Conservation (phyloP, 1,284 basidiomycete species). For the Fomitiporia mediterranea region DNA sequence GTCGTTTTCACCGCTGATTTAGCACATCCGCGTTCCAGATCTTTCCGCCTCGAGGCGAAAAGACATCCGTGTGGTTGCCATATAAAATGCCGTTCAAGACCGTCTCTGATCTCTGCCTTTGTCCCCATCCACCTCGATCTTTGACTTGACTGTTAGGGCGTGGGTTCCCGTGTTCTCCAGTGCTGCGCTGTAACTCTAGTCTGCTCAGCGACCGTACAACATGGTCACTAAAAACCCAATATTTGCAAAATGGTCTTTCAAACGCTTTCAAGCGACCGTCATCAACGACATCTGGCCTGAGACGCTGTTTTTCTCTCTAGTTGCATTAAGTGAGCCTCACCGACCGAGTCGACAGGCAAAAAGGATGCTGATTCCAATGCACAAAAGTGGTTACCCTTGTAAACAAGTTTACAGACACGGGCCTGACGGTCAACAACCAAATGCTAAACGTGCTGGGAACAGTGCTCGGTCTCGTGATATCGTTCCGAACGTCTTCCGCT, state of each 20-base stretch:
- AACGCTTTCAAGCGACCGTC: slow-evolving; percentile 57
- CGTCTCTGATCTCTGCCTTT: neutral
- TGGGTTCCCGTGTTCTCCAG: neutral
- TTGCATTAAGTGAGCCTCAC: slow-evolving; percentile 47
- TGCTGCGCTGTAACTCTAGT: neutral
- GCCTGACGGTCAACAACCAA: slow-evolving; percentile 40
- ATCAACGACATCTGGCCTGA: slow-evolving; percentile 63
- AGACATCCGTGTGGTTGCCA: neutral
- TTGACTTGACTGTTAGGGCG: neutral
- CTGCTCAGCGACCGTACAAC: neutral
- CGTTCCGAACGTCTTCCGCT: slow-evolving; percentile 45
- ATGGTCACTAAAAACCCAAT: slow-evolving; percentile 31
- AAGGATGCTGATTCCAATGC: neutral
- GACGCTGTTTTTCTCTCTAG: slow-evolving; percentile 46
- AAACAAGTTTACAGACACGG: slow-evolving; percentile 38
- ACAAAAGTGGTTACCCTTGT: slow-evolving; percentile 50
- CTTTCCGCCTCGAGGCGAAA: neutral
- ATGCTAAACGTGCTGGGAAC: slow-evolving; percentile 41
- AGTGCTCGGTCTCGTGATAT: slow-evolving; percentile 38
- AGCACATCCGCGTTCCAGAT: neutral
- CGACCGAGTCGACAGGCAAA: neutral
- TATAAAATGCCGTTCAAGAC: neutral
- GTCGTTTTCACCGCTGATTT: neutral
- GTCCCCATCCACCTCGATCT: neutral
- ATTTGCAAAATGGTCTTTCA: slow-evolving; percentile 38